Evolutionary conservation across 2,329 filamentous ascomycete genomes (phyloP).

Genomic region (Fusarium clavum): DNA sequence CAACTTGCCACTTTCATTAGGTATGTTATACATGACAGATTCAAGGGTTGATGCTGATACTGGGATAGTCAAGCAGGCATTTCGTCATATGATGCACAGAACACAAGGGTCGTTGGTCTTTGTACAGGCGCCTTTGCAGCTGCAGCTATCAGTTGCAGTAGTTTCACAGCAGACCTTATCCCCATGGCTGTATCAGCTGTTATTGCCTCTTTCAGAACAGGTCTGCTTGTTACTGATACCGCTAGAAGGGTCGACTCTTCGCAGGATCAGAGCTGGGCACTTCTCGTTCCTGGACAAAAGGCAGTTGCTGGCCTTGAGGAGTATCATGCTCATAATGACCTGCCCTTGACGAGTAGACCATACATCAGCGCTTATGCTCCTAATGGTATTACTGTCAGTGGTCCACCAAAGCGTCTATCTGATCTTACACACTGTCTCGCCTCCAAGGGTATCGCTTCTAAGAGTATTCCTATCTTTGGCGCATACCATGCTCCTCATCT

Average conservation of each 20-base stretch:
- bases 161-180: constrained; percentile 34
- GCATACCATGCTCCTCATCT: constrained; percentile 39
- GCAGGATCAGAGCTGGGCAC: constrained; percentile 32
- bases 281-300: constrained; percentile 29
- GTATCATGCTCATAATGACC: background rate
- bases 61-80: constrained; percentile 14
- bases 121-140: constrained; percentile 40
- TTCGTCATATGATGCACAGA: constrained; percentile 33
- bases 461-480: constrained; percentile 33
- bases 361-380: constrained; percentile 40
- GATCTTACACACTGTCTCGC: constrained; percentile 17
- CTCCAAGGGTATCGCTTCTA: constrained; percentile 13
- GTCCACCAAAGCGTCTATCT: constrained; percentile 26
- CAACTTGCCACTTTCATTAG: constrained; percentile 39
- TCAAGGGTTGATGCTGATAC: accelerated
- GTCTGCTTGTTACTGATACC: constrained; percentile 31
- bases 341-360: constrained; percentile 29
- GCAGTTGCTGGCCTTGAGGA: constrained; percentile 8
- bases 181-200: constrained; percentile 31
- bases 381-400: constrained; percentile 35
- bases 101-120: constrained; percentile 32
- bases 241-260: constrained; percentile 15
- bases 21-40: background rate
- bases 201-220: constrained; percentile 31
- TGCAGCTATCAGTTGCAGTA: constrained; percentile 38